Percentiles rank a stretch among this genome's conserved stretches.
Conservation (phyloP, 148 eudicot species). For the Silene uniflora region DNA sequence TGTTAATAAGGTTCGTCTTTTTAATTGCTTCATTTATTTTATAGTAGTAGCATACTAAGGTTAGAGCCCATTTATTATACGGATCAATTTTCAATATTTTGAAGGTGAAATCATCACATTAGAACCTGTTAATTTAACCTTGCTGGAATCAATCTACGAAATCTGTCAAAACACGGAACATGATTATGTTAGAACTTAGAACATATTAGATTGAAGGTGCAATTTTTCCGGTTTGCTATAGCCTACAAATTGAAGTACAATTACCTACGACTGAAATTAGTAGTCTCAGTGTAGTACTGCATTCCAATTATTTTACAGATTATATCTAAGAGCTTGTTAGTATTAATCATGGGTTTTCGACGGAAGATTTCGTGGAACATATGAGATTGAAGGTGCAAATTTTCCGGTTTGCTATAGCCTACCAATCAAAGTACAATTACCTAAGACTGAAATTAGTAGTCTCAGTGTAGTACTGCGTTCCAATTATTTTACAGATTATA, state of each 20-base stretch:
- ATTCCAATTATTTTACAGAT: no score
- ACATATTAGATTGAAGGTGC: background rate
- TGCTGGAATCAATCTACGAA: background rate
- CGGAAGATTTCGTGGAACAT: background rate
- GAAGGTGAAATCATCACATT: background rate
- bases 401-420: background rate
- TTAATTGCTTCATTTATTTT: no score
- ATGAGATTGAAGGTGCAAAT: background rate
- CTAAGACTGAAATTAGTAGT: background rate
- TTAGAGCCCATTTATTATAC: background rate
- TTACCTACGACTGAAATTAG: background rate
- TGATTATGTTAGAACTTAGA: background rate
- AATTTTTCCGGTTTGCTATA: background rate
- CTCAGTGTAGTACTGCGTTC: background rate
- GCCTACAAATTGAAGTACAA: background rate
- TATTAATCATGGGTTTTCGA: background rate
- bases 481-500: background rate
- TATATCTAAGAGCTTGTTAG: background rate
- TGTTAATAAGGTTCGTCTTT: constrained; percentile 57
- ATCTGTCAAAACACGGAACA: background rate
- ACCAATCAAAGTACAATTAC: background rate
- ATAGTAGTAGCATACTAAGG: background rate
- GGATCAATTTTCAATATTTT: no score
- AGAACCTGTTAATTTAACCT: background rate
- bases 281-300: background rate